Base-by-base conservation (phyloP, 2,329 filamentous ascomycete genomes). In the Fusarium brevicatenulatum region DNA sequence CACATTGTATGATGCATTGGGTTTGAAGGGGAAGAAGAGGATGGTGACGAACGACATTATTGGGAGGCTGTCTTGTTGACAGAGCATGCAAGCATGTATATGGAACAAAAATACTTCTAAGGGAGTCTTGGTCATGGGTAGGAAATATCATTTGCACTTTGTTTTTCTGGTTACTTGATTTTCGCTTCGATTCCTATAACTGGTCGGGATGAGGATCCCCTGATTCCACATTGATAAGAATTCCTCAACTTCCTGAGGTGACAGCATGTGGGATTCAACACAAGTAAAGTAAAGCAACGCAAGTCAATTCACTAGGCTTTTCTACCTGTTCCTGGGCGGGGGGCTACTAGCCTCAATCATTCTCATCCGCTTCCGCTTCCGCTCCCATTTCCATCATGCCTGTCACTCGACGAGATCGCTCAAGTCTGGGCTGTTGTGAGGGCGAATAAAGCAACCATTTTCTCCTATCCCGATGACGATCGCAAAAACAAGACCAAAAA, bases 61-160 rank as follows among this genome's bases (percentile, higher is more conserved):
- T 36, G 32, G 63, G 56, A 60, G 64, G 64, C 62, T 71, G 52
- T 76, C 53, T 70, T 77, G 61, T 67, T 62, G 65, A 43, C 65
- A 61, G 63, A 68, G 62, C 74, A 75, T 74, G 66, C 61, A 70
- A 63, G 67, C 75, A 74, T 76, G 72, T 77, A 77, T 49, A 72
- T 74, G 70, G 67, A 74, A 70, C 60, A 53, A 73, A 71, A 76
- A 70, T 44, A 63, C 68, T 69, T 73, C 65, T 73, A 72, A 32
- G 57, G 75, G 70, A 77, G 74, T 77, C 72, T 64, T 66, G 74
- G 73, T 75, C 61, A 76, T 69, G 73, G 73, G 73, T 75, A 76
- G 72, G 72, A 74, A 77, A 77, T 77, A 77, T 77, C 72, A 76
- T 73, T 54, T 72, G 64, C 63, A 70, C 66, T 66, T 68, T 68